These are phyloP conservation scores for Catharanthus roseus DNA, from an alignment of 257 asterid genomes.

Conservation along the genomic window DNA sequence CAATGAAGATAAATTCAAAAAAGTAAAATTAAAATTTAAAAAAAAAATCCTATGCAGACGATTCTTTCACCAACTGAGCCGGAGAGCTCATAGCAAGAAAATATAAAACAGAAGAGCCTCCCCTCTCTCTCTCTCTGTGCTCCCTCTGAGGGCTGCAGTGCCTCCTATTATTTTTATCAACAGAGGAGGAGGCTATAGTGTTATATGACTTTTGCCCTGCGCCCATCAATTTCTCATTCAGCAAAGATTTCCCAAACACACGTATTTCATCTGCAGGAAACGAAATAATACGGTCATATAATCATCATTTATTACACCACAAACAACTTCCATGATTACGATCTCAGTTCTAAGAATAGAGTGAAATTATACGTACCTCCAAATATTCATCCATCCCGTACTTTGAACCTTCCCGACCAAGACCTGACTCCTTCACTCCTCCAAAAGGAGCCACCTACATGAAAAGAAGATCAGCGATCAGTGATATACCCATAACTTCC, in stretches of 20 bases:
- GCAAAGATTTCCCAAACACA: constrained; percentile 69
- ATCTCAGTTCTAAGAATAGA: neutral
- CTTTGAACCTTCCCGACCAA: constrained; percentile 97
- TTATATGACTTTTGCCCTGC: no score
- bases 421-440: constrained; percentile 92
- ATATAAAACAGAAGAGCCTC: neutral
- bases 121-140: no score
- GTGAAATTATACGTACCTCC: constrained; percentile 46
- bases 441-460: constrained; percentile 92
- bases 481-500: neutral
- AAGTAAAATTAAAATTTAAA: no score
- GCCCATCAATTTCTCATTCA: constrained; percentile 30
- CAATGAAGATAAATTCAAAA: no score
- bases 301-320: no score
- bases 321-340: neutral
- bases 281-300: neutral
- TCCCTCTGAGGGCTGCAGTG: no score
- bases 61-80: neutral
- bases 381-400: constrained; percentile 92
- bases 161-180: no score
- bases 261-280: constrained; percentile 53
- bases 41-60: no score
- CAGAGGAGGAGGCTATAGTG: no score
- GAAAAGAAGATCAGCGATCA: constrained; percentile 11
- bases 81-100: neutral